Percentiles rank a stretch among this genome's conserved stretches.
Conservation (phyloP, 2,329 filamentous ascomycete species). For the Hypoxylon sp. region DNA sequence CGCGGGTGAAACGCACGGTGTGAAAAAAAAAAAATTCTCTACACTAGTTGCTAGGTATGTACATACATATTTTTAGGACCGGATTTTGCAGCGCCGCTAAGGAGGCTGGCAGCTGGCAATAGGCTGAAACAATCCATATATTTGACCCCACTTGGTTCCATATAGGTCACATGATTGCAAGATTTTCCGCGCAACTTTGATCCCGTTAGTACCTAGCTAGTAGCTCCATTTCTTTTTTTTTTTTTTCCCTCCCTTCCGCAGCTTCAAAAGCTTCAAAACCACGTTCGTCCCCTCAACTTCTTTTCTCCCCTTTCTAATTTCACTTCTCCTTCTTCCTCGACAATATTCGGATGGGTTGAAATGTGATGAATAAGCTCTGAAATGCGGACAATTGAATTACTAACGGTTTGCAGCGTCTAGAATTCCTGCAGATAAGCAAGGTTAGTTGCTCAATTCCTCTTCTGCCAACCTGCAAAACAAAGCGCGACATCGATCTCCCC, state of each 20-base stretch:
- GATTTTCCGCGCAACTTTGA: slow-evolving; percentile 25
- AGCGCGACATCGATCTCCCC: slow-evolving; percentile 45
- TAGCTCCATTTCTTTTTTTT: slow-evolving; percentile 35
- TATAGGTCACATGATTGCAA: slow-evolving; percentile 24
- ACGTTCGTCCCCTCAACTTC: slow-evolving; percentile 8
- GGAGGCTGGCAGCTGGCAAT: slow-evolving; percentile 18
- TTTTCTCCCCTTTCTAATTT: slow-evolving; percentile 35
- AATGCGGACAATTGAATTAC: neutral
- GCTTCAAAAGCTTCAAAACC: slow-evolving; percentile 54
- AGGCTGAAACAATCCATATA: slow-evolving; percentile 4
- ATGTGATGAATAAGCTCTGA: neutral
- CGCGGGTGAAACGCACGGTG: slow-evolving; percentile 29
- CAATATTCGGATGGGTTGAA: neutral
- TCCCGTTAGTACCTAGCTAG: slow-evolving; percentile 18
- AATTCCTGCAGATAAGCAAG: slow-evolving; percentile 3
- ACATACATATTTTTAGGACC: slow-evolving; percentile 26
- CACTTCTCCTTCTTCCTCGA: neutral
- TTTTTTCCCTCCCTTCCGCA: slow-evolving; percentile 20
- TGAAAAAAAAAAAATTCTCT: slow-evolving; percentile 2
- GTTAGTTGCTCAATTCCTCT: slow-evolving; percentile 29
- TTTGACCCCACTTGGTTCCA: neutral
- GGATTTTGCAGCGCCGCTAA: slow-evolving; percentile 14
- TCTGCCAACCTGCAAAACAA: slow-evolving; percentile 23
- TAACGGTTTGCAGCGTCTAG: neutral
- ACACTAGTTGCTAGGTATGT: neutral